Evolutionary conservation across 768 basidiomycete species (phyloP).

Genomic region (Amanita phalloides): DNA sequence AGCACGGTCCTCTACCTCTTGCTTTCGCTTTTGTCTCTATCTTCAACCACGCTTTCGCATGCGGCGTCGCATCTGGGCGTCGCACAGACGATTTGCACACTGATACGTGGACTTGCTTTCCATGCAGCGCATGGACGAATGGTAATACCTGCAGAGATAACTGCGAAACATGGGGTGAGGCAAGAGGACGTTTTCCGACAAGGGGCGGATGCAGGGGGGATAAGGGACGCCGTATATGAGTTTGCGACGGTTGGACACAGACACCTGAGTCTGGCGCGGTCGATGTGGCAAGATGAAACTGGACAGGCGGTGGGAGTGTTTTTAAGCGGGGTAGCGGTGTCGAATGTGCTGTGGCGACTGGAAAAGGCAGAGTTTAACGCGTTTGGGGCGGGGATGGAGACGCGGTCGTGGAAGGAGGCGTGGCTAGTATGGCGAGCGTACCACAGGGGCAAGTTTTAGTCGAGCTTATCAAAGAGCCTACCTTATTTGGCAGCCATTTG

Average conservation of each 20-base stretch:
- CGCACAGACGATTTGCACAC: conserved; percentile 59
- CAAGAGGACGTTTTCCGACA: conserved; percentile 72
- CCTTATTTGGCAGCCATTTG: conserved; percentile 9
- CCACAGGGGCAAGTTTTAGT: conserved; percentile 28
- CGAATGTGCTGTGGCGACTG: conserved; percentile 50
- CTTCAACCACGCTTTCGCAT: conserved; percentile 51
- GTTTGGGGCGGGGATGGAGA: conserved; percentile 52
- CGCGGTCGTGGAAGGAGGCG: conserved; percentile 68
- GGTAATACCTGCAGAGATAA: conserved; percentile 75
- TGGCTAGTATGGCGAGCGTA: conserved; percentile 50
- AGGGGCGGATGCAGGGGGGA: conserved; percentile 41
- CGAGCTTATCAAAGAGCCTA: background rate
- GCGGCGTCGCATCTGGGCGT: conserved; percentile 76
- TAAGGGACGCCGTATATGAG: conserved; percentile 75
- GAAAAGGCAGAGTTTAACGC: conserved; percentile 65
- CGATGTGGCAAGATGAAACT: conserved; percentile 43
- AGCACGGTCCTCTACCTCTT: conserved; percentile 71
- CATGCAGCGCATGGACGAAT: conserved; percentile 63
- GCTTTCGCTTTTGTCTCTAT: conserved; percentile 51
- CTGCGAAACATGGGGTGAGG: conserved; percentile 63
- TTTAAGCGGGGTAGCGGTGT: conserved; percentile 61
- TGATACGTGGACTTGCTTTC: conserved; percentile 69
- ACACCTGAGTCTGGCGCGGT: conserved; percentile 63
- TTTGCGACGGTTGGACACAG: conserved; percentile 77
- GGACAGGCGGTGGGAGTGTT: conserved; percentile 62